Evolutionary conservation across 139 green algal species (phyloP).

Genomic region (Picochlorum sp.): DNA sequence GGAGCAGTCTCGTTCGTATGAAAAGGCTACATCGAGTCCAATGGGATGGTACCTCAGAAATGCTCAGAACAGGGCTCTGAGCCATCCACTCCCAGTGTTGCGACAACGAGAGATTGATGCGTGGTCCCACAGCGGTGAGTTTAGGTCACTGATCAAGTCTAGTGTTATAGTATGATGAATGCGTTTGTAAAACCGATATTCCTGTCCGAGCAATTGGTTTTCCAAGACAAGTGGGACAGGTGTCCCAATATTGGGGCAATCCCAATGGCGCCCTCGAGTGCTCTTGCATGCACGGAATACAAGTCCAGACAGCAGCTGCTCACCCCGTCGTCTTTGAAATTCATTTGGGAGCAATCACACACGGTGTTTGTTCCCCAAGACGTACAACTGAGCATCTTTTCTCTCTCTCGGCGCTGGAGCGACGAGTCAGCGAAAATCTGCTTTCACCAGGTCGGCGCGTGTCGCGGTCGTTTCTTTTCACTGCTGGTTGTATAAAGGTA

Average conservation of each 20-base stretch:
- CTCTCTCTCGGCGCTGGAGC: no score
- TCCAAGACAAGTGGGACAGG: no score
- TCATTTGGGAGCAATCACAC: background rate
- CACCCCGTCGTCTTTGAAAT: background rate
- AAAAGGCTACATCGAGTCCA: conserved; percentile 62
- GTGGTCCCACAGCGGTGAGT: conserved; percentile 45
- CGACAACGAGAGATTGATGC: conserved; percentile 74
- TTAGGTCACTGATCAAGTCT: conserved; percentile 22
- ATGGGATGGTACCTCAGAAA: conserved; percentile 85
- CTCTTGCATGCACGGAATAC: no score
- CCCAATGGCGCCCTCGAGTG: no score
- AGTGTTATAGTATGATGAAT: background rate
- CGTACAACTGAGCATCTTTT: no score
- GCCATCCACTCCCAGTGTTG: conserved; percentile 83
- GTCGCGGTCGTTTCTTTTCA: no score
- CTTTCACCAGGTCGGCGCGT: no score
- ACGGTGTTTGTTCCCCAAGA: background rate
- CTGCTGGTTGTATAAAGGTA: no score
- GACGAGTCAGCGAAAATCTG: no score
- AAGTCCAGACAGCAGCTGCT: no score
- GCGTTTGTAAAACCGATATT: background rate
- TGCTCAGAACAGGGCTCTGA: conserved; percentile 71
- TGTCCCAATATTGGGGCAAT: no score
- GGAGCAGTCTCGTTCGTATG: conserved; percentile 67
- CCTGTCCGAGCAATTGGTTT: background rate